Percentiles rank a stretch among this genome's conserved stretches.
Conservation (phyloP, 1,284 basidiomycete genomes). For the Volvariella surrecta region DNA sequence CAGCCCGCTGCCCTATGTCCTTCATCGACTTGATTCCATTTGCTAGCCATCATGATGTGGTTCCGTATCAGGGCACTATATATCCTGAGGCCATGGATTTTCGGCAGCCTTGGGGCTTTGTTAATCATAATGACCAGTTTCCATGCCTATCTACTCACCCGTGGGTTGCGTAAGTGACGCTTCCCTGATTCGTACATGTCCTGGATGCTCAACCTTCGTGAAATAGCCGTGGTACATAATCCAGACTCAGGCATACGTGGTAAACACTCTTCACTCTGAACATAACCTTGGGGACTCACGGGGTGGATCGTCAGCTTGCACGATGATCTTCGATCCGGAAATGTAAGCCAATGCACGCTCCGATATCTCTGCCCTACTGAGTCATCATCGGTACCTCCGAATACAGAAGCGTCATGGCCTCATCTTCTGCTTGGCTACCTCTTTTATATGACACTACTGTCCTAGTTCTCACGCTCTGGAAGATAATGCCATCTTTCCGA, state of each 20-base stretch:
- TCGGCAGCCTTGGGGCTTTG: conserved; percentile 18
- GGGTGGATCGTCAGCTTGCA: conserved; percentile 26
- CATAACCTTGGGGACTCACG: too few species aligned
- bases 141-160: conserved; percentile 33
- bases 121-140: conserved; percentile 26
- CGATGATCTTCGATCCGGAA: conserved; percentile 31
- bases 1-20: too few species aligned
- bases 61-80: conserved; percentile 36
- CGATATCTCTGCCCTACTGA: too few species aligned
- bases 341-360: too few species aligned
- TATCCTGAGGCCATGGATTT: conserved; percentile 19
- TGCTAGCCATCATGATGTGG: conserved; percentile 38
- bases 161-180: conserved; percentile 24
- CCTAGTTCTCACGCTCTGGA: conserved; percentile 27
- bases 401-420: conserved; percentile 18
- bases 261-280: conserved; percentile 14
- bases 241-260: conserved; percentile 18
- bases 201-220: too few species aligned
- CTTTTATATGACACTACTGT: conserved; percentile 36
- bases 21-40: too few species aligned
- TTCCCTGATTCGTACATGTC: too few species aligned
- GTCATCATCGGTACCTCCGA: too few species aligned
- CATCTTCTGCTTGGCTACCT: conserved; percentile 37
- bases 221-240: conserved; percentile 21
- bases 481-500: conserved; percentile 23